A percentile compares a stretch with the other conserved stretches of the same genome.
Conservation (phyloP, 768 basidiomycete species). For the Hypsizygus marmoreus region DNA sequence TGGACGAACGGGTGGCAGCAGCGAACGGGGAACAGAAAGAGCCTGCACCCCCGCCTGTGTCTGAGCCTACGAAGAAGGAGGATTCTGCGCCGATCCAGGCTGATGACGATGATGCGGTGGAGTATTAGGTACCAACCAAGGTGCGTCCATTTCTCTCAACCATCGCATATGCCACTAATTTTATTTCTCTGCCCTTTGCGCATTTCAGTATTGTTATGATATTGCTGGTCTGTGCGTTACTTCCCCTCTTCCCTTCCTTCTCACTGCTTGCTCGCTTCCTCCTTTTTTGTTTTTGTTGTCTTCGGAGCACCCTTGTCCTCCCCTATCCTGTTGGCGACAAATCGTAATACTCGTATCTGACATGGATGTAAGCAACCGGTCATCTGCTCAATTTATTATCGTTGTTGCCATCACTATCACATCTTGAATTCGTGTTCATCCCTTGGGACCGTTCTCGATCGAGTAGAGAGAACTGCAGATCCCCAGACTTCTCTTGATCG, state of each 20-base stretch:
- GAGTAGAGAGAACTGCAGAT: constrained; percentile 1
- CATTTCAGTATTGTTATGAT: constrained; percentile 15
- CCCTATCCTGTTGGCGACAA: too few species aligned
- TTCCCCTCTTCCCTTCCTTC: constrained; percentile 21
- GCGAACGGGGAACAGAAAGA: constrained; percentile 38
- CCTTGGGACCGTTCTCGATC: too few species aligned
- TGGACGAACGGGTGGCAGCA: constrained; percentile 34
- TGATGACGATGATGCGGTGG: constrained; percentile 81
- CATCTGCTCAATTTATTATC: constrained; percentile 5
- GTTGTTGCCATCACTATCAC: constrained; percentile 6
- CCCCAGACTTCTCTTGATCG: constrained; percentile 5
- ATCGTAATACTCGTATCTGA: constrained; percentile 2
- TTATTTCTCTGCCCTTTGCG: too few species aligned
- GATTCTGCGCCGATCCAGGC: constrained; percentile 56
- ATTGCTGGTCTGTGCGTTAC: constrained; percentile 32
- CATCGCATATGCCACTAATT: too few species aligned
- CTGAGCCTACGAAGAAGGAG: constrained; percentile 52
- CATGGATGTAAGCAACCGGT: constrained; percentile 11
- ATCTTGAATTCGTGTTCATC: too few species aligned
- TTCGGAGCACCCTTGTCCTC: neutral
- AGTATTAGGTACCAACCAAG: constrained; percentile 54
- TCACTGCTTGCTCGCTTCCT: constrained; percentile 21
- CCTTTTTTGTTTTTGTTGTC: constrained; percentile 5
- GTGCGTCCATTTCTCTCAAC: constrained; percentile 9
- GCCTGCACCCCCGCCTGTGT: too few species aligned